A percentile compares a stretch with the other conserved stretches of the same genome.
Conservation (phyloP, 345 rosid species). For the Citrus trifoliata region DNA sequence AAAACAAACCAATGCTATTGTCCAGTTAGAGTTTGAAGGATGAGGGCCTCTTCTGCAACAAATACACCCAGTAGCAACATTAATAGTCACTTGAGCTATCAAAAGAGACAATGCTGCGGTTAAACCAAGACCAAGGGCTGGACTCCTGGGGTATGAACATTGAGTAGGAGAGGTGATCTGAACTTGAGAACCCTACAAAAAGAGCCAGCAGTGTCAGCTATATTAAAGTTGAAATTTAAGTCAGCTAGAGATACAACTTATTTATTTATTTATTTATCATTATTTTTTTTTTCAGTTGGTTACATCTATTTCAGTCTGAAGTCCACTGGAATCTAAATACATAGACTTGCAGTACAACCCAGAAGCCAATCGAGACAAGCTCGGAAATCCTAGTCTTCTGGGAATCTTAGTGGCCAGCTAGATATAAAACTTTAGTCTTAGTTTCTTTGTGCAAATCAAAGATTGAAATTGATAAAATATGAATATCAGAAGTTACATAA, state of each 20-base stretch:
- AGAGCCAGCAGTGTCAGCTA: not conserved
- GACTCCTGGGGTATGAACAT: slow-evolving; percentile 70
- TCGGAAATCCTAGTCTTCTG: too few species aligned
- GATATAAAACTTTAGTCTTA: not conserved
- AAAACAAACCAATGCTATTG: slow-evolving; percentile 57
- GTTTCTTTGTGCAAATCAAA: not conserved
- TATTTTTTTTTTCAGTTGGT: too few species aligned
- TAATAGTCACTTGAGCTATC: slow-evolving; percentile 62
- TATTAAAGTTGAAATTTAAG: not conserved
- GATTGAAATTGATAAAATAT: not conserved
- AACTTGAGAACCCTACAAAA: slow-evolving; percentile 64
- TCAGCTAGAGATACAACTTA: not conserved
- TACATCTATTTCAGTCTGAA: too few species aligned
- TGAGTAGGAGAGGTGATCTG: slow-evolving; percentile 32
- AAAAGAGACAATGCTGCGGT: slow-evolving; percentile 61
- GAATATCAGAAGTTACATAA: not conserved
- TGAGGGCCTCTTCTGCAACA: slow-evolving; percentile 64
- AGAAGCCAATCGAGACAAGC: too few species aligned
- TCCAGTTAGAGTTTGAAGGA: slow-evolving; percentile 62
- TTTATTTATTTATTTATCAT: too few species aligned
- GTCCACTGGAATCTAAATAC: too few species aligned
- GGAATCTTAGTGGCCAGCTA: too few species aligned
- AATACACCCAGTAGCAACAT: slow-evolving; percentile 63
- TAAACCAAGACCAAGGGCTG: slow-evolving; percentile 69
- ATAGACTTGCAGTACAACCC: too few species aligned